Evolutionary conservation across 2,329 filamentous ascomycete genomes (phyloP).

Genomic region (Ceratocystis destructans): DNA sequence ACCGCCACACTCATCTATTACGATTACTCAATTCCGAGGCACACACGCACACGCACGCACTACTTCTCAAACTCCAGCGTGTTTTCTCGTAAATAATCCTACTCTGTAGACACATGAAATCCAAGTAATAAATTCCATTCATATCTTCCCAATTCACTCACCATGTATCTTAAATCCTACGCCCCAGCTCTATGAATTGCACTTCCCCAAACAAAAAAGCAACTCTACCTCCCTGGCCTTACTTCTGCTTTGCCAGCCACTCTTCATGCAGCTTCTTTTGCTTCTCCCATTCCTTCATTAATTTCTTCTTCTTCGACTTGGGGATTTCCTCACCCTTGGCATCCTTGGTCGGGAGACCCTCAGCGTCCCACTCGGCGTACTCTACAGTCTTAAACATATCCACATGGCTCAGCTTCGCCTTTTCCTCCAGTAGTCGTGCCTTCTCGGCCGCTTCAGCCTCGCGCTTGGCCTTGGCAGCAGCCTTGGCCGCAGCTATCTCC

Average conservation of each 20-base stretch:
- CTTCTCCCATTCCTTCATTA: constrained; percentile 78
- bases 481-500: constrained; percentile 40
- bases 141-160: too few species aligned
- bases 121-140: too few species aligned
- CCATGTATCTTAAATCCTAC: too few species aligned
- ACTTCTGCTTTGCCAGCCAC: constrained; percentile 25
- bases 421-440: constrained; percentile 29
- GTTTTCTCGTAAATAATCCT: too few species aligned
- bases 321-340: constrained; percentile 65
- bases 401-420: constrained; percentile 41
- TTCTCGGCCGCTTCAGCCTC: constrained; percentile 41
- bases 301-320: constrained; percentile 66
- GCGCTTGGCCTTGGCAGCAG: constrained; percentile 38
- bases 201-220: neutral
- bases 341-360: constrained; percentile 66
- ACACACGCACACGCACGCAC: too few species aligned
- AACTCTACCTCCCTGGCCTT: neutral
- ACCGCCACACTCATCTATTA: too few species aligned
- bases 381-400: constrained; percentile 45
- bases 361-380: constrained; percentile 67
- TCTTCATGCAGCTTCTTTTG: constrained; percentile 77
- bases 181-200: neutral
- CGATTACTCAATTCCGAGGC: too few species aligned
- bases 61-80: too few species aligned
- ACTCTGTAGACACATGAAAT: too few species aligned